Base-by-base conservation (phyloP, 1,139 yeast species). In the Nakaseomyces bracarensis region DNA sequence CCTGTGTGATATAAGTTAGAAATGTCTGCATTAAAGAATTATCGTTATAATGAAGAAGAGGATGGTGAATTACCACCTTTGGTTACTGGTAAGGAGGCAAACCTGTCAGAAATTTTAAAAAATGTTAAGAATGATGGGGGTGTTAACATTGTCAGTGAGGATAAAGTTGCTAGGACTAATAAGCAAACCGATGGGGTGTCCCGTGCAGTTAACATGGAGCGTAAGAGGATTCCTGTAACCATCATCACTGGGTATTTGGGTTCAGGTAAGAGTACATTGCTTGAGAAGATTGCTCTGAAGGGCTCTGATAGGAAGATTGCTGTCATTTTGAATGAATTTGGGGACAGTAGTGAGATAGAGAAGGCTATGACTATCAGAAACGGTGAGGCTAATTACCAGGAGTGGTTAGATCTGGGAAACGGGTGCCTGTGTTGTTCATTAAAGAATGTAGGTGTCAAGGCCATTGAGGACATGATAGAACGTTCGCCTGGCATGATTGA, bases 381-480 rank as follows among this genome's bases (percentile, higher is more conserved):
- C 51, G 75, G 71, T 46, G 58, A 69, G n/a, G 69, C 68, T 6
- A 63, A 75, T 1, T 82, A 84, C 40, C 85, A 87, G 55, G 97
- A 91, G 59, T 93, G 98, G 98, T 69, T 91, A 3, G 98, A 91
- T 61, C 67, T 91, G 23, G 96, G 96, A 2, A 91, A 91, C 59
- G 98, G 98, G 1, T 91, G 99, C 62, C 70, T 93, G 41, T 91
- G 99, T 59, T 91, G 98, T 55, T 84, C 97, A 0, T 95, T 93
- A 19, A 87, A 86, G 59, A 96, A 89, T 58, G 83, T 79, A 45
- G 98, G 98, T 5, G 96, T 91, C 1, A 71, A 81, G 29, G 99
- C 99, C 0, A 87, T 91, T 46, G 99, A 91, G 61, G 78, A 85
- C 47, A 72, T 91, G 53, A 79, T 91, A 52, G 82, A 78, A 39